Evolutionary conservation across 75 land plant species (phyloP).

Genomic region (Pinus tabuliformis): DNA sequence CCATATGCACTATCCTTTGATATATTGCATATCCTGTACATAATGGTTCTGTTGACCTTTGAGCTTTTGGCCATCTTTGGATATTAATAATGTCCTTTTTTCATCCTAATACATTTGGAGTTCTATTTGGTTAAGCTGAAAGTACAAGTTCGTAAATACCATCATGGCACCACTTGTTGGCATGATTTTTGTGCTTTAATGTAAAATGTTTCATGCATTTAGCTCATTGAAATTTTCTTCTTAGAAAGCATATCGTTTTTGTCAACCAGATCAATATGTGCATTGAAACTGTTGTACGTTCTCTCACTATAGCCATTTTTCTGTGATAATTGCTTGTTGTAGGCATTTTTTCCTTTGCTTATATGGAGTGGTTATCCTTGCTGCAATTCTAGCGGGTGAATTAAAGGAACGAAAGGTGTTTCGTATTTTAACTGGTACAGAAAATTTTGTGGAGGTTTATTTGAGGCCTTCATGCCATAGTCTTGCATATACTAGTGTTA

Average conservation of each 20-base stretch:
- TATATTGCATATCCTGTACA: background rate
- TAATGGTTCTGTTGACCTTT: background rate
- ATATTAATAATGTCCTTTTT: background rate
- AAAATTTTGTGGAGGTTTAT: background rate
- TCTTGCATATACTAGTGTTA: background rate
- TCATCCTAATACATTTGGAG: background rate
- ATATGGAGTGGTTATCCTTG: constrained; percentile 74
- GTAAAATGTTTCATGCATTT: background rate
- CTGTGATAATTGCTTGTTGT: constrained; percentile 7
- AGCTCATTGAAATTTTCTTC: background rate
- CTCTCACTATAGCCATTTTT: background rate
- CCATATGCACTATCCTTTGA: background rate
- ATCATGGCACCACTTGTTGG: background rate
- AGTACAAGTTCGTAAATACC: background rate
- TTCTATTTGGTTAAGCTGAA: background rate
- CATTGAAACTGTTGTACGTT: background rate
- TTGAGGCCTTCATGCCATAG: constrained; percentile 5
- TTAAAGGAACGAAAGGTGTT: constrained; percentile 60
- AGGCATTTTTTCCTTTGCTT: constrained; percentile 90
- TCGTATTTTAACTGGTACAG: constrained; percentile 71
- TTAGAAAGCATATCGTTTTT: background rate
- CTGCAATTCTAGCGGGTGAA: constrained; percentile 73
- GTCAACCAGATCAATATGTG: background rate
- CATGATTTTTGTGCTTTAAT: background rate
- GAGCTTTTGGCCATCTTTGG: background rate